A percentile compares a stretch with the other conserved stretches of the same genome.
phyloP scores from a whole-genome alignment of 345 rosid species.

The Lenwebbia sp. region DNA sequence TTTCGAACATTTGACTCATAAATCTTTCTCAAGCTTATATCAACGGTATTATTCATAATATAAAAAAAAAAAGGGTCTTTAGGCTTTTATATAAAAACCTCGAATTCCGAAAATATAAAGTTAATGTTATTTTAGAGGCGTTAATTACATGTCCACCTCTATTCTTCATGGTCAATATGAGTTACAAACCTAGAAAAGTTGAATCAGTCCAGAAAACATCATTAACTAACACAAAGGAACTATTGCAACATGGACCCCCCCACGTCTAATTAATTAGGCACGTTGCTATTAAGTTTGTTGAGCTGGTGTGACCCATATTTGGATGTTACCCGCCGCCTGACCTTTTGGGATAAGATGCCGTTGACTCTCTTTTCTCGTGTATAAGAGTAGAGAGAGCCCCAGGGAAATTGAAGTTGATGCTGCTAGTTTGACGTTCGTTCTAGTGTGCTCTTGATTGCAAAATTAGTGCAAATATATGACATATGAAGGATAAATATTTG shows the following conservation, averaged over 20 bases:
- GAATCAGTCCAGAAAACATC: neutral
- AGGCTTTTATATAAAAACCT: neutral
- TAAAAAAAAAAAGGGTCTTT: neutral
- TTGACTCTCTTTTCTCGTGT: neutral
- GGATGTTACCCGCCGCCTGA: neutral
- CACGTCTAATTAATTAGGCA: neutral
- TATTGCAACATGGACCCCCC: neutral
- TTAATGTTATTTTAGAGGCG: neutral
- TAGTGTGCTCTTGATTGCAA: neutral
- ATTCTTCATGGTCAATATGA: neutral
- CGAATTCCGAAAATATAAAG: neutral
- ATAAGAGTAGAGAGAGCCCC: neutral
- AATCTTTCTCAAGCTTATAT: neutral
- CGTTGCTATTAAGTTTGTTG: neutral
- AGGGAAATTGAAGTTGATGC: neutral
- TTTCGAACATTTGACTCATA: neutral
- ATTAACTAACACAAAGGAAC: neutral
- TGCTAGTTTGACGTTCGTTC: neutral
- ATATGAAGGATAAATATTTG: no score
- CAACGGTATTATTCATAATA: neutral
- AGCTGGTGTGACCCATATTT: neutral
- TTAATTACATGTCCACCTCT: neutral
- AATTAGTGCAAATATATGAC: no score
- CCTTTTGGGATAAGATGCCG: neutral
- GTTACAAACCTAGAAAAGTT: neutral